Evolutionary conservation across 73 alveolate species (phyloP), one percentile per base, ranked within the genome.

Genomic region (Symbiodinium natans): DNA sequence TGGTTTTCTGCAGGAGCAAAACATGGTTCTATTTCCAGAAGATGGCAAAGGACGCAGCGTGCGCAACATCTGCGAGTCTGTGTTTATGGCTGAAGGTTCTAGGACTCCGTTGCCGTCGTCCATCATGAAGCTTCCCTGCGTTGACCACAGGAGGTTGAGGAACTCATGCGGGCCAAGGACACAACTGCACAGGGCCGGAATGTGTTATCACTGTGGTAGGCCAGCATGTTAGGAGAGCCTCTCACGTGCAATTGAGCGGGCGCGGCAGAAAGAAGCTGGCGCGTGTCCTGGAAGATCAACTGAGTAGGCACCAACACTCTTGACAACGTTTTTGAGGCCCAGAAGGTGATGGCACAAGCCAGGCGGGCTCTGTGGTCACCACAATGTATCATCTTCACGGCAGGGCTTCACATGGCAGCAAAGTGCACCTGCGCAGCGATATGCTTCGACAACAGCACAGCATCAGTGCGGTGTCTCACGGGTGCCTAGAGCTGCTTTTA

Each of bases 1-100:
- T 27, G 21, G 41, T 11, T 23, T 27, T 41, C 39, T 25, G 25
- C 27, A 90, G 96, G 96, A 90, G 96, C 96, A 90, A 90, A 34
- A 90, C 96, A 19, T 90, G 96, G 96, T 90, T 90, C 96, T 71
- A 90, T 39, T 90, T 90, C 80, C 96, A 90, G 77, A 90, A 90
- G 54, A 90, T 90, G 96, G 96, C 96, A 13, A 90, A 90, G 96
- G 96, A 25, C 31, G 6, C 25, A 38, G 3, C 33, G 84, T 3
- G 56, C 56, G 5, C 56, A 8, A 29, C 71, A 52, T 10, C 31
- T 52, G 71, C n/a, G 3, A 52, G 71, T 52, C 68, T 8, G 68
- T 29, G 23, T 10, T 17, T 3, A 7, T 11, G 71, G 23, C n/a
- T n/a, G n/a, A n/a, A 46, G 59, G 59, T 6, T 13, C 6, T 46